Base-by-base conservation (phyloP, 768 basidiomycete species). In the Boletus eberwhitei region DNA sequence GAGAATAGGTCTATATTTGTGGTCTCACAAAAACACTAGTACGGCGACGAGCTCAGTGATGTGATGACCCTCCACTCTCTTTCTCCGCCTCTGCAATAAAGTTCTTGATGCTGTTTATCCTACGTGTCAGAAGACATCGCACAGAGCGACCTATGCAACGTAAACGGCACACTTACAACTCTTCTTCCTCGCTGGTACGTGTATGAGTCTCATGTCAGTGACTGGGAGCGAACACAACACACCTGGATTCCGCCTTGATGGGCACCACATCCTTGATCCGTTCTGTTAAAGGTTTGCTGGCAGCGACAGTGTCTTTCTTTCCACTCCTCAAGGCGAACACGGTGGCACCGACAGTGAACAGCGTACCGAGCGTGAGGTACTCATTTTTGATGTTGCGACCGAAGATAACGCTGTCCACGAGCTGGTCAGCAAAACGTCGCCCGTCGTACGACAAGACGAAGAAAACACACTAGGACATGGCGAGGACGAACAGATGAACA, bases 11-110 rank as follows among this genome's bases (percentile, higher is more conserved):
- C 24, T 61, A 19, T 45, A 50, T 55, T 61, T 29, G 51, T 38
- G 49, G 53, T 48, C 37, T 35, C 44, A 56, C 34, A n/a, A 37
- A 37, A 32, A 32, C 41, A 21, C 46, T 48, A 52, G n/a, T 50
- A 59, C 29, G 34, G 42, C 58, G 36, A 48, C 52, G 39, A 19
- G 49, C 50, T 71, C 53, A 71, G 50, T 61, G 64, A 64, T 71
- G 67, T 50, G 65, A 71, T 16, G 65, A 67, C 43, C 62, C 70
- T 65, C 81, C 79, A 59, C 82, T 73, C 68, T 83, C 87, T 73
- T 88, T 90, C 78, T 92, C 90, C 44, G 90, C 90, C 67, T 90
- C 89, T 52, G 81, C 83, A 57, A 92, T 81, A 68, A 89, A 93
- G 47, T 85, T 84, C 69, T 80, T 77, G 74, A 93, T 90, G 69